Base-by-base conservation (phyloP, 2,329 filamentous ascomycete species). In the Alternaria solani region DNA sequence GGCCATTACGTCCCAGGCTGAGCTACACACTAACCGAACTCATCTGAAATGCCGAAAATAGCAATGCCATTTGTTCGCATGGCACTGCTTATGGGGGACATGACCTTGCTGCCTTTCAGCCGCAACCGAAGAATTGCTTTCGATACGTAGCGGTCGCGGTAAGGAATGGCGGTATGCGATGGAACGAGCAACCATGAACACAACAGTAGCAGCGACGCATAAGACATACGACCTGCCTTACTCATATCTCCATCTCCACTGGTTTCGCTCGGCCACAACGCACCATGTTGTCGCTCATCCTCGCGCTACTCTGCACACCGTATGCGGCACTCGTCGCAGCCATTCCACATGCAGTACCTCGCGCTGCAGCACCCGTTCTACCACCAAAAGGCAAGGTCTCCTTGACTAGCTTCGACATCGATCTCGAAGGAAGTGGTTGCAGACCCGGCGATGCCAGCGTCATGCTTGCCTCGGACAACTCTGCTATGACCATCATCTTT, bases 401-500 rank as follows among this genome's bases (percentile, higher is more conserved):
- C 9, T 36, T 67, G 1, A 55, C 65, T 20, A 55, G 61, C 2
- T 59, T 68, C 14, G 61, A 68, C n/a, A 62, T 71, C 16, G 68
- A 69, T 43, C 67, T 67, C 18, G 66, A 69, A 23, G 72, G 72
- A 20, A 67, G 63, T 47, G 70, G 70, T 3, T 73, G 70, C 44
- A 61, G 63, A 11, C 52, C 62, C 12, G 69, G 68, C 18, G 61
- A 64, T n/a, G 68, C 70, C 12, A 61, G 55, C n/a, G 68, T 66
- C 6, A 55, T 61, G 18, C 62, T 73, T 28, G 62, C 69, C 2
- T 16, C 36, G 1, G 70, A 73, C 43, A 71, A 70, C 47, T 69
- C 69, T 7, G 61, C 65, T 12, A 55, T 74, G 30, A 74, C 69
- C 3, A 43, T 74, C 20, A 62, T 72, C 14, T 68, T 74, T 55